Evolutionary conservation across 2,329 filamentous ascomycete genomes (phyloP), one percentile per base, ranked within the genome.

Genomic region (Nemania abortiva): DNA sequence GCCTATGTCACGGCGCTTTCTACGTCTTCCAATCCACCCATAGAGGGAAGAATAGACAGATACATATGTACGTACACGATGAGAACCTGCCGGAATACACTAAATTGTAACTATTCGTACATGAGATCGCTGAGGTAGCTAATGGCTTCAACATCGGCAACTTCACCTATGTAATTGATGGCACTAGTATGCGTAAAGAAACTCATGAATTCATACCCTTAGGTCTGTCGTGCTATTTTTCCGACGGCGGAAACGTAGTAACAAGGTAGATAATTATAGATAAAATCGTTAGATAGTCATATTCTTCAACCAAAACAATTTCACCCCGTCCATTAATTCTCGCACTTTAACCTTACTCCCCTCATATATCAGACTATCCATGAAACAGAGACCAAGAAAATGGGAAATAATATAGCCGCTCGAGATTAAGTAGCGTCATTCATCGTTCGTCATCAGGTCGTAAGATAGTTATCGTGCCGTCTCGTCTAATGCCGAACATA

Each of bases 401-500:
- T 20, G 7, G 13, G n/a, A 22, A 27, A 49, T 15, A n/a, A 27
- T 10, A 52, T 24, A 61, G 6, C 13, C 22, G 13, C 22, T 52
- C 11, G 20, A 61, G 13, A 53, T 61, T 42, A 61, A 10, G 57
- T 52, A 11, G 57, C 37, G 20, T 20, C n/a, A 53, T 42, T 42
- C 47, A 11, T 61, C 34, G 37, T 53, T 61, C 58, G 29, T 61
- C 49, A 42, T 61, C 15, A 52, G 42, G 58, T 61, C 58, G 58
- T 61, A 47, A 47, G 42, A 47, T 24, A 45, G n/a, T 22, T 47
- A 47, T 31, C 50, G 55, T 55, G 27, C 52, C 24, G 49, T 20
- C 58, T 61, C 58, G 11, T 63, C 60, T 63, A 63, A 47, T 63
- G 60, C 50, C 39, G 18, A 47, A 54, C 37, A 24, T n/a, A 63